Percentiles rank a stretch among this genome's conserved stretches.
Conservation (phyloP, 164 flowering plant genomes). For the Kingdonia uniflora region DNA sequence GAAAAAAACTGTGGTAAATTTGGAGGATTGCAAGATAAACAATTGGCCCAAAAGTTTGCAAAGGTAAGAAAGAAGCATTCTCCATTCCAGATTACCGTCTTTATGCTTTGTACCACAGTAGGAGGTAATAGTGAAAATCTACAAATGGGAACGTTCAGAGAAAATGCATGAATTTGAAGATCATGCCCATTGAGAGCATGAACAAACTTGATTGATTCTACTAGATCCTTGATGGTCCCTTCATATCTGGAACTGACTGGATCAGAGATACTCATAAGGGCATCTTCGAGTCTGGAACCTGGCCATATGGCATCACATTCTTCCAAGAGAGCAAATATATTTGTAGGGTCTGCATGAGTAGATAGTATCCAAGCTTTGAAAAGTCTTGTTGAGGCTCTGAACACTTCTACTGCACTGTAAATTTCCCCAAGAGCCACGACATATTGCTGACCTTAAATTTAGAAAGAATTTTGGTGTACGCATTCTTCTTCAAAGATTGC, state of each 20-base stretch:
- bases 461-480: slow-evolving; percentile 33
- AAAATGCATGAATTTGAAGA: slow-evolving; percentile 25
- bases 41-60: slow-evolving; percentile 87
- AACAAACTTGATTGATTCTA: slow-evolving; percentile 43
- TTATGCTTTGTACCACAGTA: slow-evolving; percentile 28
- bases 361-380: slow-evolving; percentile 75
- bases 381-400: slow-evolving; percentile 44
- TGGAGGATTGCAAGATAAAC: slow-evolving; percentile 59
- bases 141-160: slow-evolving; percentile 32
- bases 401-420: slow-evolving; percentile 47
- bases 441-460: slow-evolving; percentile 44
- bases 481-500: slow-evolving; percentile 34
- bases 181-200: slow-evolving; percentile 34
- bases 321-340: slow-evolving; percentile 28
- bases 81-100: slow-evolving; percentile 57
- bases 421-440: slow-evolving; percentile 70
- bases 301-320: slow-evolving; percentile 63
- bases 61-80: slow-evolving; percentile 45
- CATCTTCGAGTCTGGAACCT: slow-evolving; percentile 59
- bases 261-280: slow-evolving; percentile 32
- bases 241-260: slow-evolving; percentile 14
- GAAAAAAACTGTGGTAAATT: slow-evolving; percentile 21
- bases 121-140: slow-evolving; percentile 40
- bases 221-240: slow-evolving; percentile 20
- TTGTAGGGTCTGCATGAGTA: slow-evolving; percentile 20